These are phyloP conservation scores for Carex kokanica DNA, from an alignment of 176 grass and related monocot genomes.

Conservation along the genomic window DNA sequence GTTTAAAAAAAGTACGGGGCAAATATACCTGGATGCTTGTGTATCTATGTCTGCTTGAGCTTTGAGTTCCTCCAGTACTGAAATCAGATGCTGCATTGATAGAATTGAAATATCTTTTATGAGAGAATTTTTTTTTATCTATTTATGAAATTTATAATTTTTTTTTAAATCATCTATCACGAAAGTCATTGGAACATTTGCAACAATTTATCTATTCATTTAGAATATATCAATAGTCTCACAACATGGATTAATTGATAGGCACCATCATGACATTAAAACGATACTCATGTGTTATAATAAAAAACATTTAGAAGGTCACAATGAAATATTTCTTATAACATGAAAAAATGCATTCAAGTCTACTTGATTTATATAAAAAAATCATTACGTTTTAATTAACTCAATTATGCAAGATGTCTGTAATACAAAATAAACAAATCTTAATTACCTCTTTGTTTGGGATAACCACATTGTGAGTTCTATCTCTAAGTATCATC, in stretches of 20 bases:
- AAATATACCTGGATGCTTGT: background rate
- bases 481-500: background rate
- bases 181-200: too few species aligned
- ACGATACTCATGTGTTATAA: background rate
- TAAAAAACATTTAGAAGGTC: too few species aligned
- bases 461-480: background rate
- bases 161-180: too few species aligned
- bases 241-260: background rate
- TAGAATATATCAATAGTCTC: background rate
- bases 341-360: background rate
- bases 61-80: background rate
- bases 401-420: background rate
- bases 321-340: background rate
- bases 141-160: too few species aligned
- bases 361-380: background rate
- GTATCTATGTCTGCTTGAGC: background rate
- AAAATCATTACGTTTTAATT: background rate
- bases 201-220: background rate
- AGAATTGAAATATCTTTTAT: background rate
- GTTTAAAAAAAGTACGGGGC: background rate
- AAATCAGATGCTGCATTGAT: background rate
- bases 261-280: background rate
- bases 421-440: background rate
- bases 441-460: conserved; percentile 5
- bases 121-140: background rate